Evolutionary conservation across 257 asterid genomes (phyloP).

Genomic region (Perilla frutescens): DNA sequence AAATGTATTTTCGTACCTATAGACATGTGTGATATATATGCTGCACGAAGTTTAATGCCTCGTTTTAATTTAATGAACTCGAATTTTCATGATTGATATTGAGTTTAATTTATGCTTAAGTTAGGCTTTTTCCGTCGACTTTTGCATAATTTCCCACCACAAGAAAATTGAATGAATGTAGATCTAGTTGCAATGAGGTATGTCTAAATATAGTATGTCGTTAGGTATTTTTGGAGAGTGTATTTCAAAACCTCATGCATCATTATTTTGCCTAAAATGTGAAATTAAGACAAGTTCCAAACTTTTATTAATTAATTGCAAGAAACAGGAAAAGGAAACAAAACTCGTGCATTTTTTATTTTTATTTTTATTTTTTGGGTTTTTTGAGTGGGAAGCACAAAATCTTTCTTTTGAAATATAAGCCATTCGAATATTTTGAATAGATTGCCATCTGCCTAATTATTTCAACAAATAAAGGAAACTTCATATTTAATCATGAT

Average conservation of each 20-base stretch:
- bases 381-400: background rate
- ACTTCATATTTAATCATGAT: no score
- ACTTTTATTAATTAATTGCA: slow-evolving; percentile 14
- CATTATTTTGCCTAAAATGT: slow-evolving; percentile 7
- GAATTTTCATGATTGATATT: no score
- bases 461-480: background rate
- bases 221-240: slow-evolving; percentile 6
- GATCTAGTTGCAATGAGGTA: slow-evolving; percentile 6
- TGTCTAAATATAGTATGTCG: background rate
- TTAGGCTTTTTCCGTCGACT: background rate
- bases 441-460: slow-evolving; percentile 6
- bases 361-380: background rate
- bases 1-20: no score
- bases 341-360: background rate
- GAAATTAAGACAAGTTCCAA: slow-evolving; percentile 19
- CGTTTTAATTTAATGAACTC: no score
- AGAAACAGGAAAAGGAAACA: background rate
- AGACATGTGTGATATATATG: no score
- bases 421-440: background rate
- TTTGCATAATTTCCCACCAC: background rate
- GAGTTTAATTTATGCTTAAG: background rate
- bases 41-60: no score
- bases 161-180: background rate
- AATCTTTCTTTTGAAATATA: slow-evolving; percentile 1
- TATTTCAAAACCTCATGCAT: slow-evolving; percentile 6